phyloP scores from a whole-genome alignment of 805 yeast species.

The Yueomyces sp. region DNA sequence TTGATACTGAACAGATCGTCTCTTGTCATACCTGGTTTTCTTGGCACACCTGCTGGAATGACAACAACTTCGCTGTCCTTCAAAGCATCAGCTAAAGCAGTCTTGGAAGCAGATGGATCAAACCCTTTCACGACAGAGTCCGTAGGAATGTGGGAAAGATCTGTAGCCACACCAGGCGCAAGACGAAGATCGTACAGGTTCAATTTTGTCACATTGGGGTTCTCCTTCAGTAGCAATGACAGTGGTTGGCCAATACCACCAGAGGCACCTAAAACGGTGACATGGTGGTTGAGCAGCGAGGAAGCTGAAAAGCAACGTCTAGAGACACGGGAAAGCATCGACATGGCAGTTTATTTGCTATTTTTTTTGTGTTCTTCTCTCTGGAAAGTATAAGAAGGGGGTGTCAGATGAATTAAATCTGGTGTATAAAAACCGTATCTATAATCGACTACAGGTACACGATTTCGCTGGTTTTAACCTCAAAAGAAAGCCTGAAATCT shows the following conservation, averaged over 20 bases:
- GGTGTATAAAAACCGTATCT: no score
- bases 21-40: constrained; percentile 98
- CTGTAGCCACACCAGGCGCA: constrained; percentile 96
- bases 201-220: constrained; percentile 76
- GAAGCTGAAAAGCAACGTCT: neutral
- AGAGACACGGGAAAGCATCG: neutral
- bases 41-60: constrained; percentile 96
- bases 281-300: constrained; percentile 25
- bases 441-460: no score
- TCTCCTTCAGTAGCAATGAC: constrained; percentile 71
- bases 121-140: constrained; percentile 80
- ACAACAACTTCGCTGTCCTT: constrained; percentile 64
- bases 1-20: constrained; percentile 94
- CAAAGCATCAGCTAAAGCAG: constrained; percentile 60
- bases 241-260: constrained; percentile 96
- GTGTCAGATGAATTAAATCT: no score
- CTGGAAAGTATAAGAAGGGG: no score
- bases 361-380: no score
- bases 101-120: constrained; percentile 68
- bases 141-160: constrained; percentile 86
- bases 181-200: constrained; percentile 81
- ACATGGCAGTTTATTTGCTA: no score
- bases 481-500: no score
- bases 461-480: no score
- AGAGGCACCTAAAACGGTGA: constrained; percentile 69